These are phyloP conservation scores for Wickerhamomyces sp. DNA, from an alignment of 1,139 yeast genomes.

Conservation along the genomic window DNA sequence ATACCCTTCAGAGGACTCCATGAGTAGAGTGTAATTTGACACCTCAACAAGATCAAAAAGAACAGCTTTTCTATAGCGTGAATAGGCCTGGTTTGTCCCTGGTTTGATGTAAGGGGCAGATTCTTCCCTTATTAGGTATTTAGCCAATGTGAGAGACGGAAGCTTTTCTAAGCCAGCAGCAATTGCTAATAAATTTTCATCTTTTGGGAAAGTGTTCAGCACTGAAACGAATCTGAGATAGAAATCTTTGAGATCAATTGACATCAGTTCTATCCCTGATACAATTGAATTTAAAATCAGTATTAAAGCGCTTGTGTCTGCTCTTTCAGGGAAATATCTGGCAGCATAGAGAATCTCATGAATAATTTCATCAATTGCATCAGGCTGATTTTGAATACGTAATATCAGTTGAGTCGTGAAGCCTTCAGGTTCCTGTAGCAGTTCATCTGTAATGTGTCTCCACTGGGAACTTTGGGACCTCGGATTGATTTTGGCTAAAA, in stretches of 20 bases:
- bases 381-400: constrained; percentile 2
- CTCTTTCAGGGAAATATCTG: constrained; percentile 14
- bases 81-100: neutral
- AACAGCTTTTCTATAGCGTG: neutral
- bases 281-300: neutral
- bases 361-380: constrained; percentile 12
- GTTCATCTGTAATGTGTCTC: constrained; percentile 13
- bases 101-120: neutral
- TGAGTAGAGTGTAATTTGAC: constrained; percentile 66
- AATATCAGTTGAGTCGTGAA: neutral
- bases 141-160: constrained; percentile 11
- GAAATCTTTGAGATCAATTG: constrained; percentile 4
- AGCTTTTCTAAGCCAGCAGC: constrained; percentile 9
- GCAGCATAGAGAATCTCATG: constrained; percentile 18
- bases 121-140: constrained; percentile 8
- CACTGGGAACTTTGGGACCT: constrained; percentile 6
- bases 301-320: neutral
- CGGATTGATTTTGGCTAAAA: constrained; percentile 4
- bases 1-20: constrained; percentile 82
- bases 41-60: constrained; percentile 38
- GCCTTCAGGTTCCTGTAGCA: constrained; percentile 1
- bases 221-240: constrained; percentile 13
- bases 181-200: constrained; percentile 9
- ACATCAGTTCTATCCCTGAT: neutral
- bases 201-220: constrained; percentile 14